phyloP scores from a whole-genome alignment of 2,329 filamentous ascomycete genomes.

The Ustulina deusta region DNA sequence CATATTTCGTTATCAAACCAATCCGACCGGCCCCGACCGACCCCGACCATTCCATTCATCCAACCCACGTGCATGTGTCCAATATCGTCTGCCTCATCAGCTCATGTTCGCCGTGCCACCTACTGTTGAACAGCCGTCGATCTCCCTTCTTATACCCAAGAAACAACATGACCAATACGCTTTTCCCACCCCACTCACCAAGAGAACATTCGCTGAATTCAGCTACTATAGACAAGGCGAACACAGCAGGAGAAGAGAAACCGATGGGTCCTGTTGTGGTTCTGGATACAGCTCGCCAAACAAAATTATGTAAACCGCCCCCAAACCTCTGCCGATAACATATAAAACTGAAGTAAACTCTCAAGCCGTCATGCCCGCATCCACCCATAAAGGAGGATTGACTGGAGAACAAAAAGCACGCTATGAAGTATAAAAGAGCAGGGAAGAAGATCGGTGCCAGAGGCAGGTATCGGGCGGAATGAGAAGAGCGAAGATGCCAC shows the following conservation, averaged over 20 bases:
- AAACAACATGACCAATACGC: slow-evolving; percentile 19
- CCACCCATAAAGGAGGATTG: slow-evolving; percentile 8
- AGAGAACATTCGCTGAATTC: background rate
- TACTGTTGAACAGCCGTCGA: background rate
- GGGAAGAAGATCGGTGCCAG: slow-evolving; percentile 26
- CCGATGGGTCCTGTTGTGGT: slow-evolving; percentile 4
- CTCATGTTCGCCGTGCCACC: slow-evolving; percentile 11
- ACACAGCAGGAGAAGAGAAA: slow-evolving; percentile 4
- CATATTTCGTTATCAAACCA: slow-evolving; percentile 32
- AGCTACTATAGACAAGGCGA: slow-evolving; percentile 27
- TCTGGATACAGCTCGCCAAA: slow-evolving; percentile 3
- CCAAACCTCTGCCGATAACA: slow-evolving; percentile 4
- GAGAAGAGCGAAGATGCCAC: slow-evolving; percentile 34
- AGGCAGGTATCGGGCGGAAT: slow-evolving; percentile 45
- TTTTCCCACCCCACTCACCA: slow-evolving; percentile 19
- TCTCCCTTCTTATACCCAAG: background rate
- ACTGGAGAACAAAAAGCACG: background rate
- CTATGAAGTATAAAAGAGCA: background rate
- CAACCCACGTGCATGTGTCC: slow-evolving; percentile 10
- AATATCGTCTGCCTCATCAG: slow-evolving; percentile 4
- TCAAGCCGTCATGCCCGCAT: slow-evolving; percentile 6
- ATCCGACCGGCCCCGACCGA: slow-evolving; percentile 3
- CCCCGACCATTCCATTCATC: background rate
- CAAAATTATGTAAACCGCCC: slow-evolving; percentile 5
- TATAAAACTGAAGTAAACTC: slow-evolving; percentile 6